Evolutionary conservation across 225 moss, liverwort and hornwort species (phyloP).

Genomic region (Climacium dendroides): DNA sequence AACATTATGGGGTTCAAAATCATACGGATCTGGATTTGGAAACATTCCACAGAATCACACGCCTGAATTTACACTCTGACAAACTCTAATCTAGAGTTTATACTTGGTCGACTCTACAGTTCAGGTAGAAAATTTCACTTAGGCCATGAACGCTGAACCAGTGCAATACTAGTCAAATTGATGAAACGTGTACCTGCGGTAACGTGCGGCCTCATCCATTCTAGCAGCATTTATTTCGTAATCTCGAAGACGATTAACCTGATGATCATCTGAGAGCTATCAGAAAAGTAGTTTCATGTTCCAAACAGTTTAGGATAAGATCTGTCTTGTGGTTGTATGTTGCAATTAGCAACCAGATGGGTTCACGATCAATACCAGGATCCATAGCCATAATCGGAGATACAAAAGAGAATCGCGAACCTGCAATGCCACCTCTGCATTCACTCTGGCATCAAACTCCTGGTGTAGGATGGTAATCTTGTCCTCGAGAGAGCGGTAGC

Average conservation of each 20-base stretch:
- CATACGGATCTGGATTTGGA: too few relatives aligned
- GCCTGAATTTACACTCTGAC: background rate
- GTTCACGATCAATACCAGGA: background rate
- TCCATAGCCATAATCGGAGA: background rate
- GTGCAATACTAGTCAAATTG: background rate
- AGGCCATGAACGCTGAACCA: background rate
- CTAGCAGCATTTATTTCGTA: conserved; percentile 48
- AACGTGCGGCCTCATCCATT: conserved; percentile 61
- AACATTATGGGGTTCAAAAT: background rate
- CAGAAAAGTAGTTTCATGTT: background rate
- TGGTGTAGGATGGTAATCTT: conserved; percentile 45
- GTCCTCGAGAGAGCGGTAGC: conserved; percentile 49
- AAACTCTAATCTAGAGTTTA: background rate
- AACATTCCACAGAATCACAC: background rate
- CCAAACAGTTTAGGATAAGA: background rate
- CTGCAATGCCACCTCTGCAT: conserved; percentile 73
- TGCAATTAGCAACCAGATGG: background rate
- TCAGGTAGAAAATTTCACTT: background rate
- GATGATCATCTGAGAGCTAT: background rate
- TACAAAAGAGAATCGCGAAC: background rate
- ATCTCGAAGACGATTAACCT: conserved; percentile 56
- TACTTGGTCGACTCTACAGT: background rate
- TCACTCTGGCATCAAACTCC: conserved; percentile 70
- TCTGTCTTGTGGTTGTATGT: background rate
- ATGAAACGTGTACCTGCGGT: conserved; percentile 36